Base-by-base conservation (phyloP, 495 filamentous ascomycete species). In the Venustampulla echinocandica region DNA sequence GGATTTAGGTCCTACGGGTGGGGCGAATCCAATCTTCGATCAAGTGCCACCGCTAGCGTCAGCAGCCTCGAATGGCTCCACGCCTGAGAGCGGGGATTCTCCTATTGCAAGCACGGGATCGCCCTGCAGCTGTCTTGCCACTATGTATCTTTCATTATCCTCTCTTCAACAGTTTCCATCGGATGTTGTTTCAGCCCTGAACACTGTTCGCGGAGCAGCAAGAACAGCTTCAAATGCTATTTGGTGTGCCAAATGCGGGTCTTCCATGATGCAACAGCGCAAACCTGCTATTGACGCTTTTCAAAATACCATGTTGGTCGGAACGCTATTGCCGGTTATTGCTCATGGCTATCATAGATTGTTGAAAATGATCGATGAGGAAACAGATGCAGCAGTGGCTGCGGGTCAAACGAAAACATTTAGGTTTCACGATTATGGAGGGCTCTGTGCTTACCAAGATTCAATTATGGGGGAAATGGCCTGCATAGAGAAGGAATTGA, bases 281-380 rank as follows among this genome's bases (percentile, higher is more conserved):
- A 32, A 36, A 4, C 60, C 61, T 4, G 62, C 61, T n/a, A 64
- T 73, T 41, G 60, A 61, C 11, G 27, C 61, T 35, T 67, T 75
- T 53, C 81, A 84, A 47, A 84, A 75, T 54, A 68, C 79, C 30
- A 84, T 84, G 79, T 73, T 82, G 44, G 71, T 81, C 10, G 80
- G 74, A 5, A 77, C 79, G 0, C 64, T 85, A 7, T 65, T 86
- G 17, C 80, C 76, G 15, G 74, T 78, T 10, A 66, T 81, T 22
- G 76, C 76, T 15, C 71, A 81, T 57, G 67, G 74, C 2, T 86
- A 77, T 59, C 61, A 60, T 43, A 59, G 47, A 34, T 67, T 77
- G 22, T 55, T 77, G 1, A 46, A 34, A 14, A 64, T 70, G 50
- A 60, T 75, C 13, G 73, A 77, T 47, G 58, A 55, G 14, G 67